A percentile compares a stretch with the other conserved stretches of the same genome.
phyloP scores from a whole-genome alignment of 2,329 filamentous ascomycete genomes.

The Zalaria obscura region DNA sequence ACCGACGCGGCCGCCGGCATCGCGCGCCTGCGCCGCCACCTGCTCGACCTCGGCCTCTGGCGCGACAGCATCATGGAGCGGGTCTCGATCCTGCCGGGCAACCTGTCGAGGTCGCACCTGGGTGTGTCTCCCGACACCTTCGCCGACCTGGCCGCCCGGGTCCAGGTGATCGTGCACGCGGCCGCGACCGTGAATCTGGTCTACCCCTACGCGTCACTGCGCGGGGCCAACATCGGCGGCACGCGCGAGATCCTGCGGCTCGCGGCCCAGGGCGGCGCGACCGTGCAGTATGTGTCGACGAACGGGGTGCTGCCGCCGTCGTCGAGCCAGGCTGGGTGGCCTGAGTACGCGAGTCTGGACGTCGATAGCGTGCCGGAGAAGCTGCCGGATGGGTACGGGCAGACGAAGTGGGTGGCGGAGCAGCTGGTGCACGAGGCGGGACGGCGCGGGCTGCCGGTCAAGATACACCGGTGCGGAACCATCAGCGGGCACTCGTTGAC shows the following conservation, averaged over 20 bases:
- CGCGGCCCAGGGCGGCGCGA: constrained; percentile 51
- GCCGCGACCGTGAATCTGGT: constrained; percentile 69
- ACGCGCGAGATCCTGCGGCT: constrained; percentile 61
- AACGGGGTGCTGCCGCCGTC: constrained; percentile 66
- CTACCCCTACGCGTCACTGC: constrained; percentile 65
- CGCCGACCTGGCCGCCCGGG: constrained; percentile 46
- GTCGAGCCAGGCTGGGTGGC: constrained; percentile 45
- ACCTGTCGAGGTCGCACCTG: constrained; percentile 53
- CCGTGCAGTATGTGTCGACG: constrained; percentile 65
- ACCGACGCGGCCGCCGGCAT: constrained; percentile 53
- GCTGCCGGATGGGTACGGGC: constrained; percentile 59
- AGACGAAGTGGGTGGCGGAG: constrained; percentile 73
- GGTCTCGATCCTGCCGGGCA: constrained; percentile 61
- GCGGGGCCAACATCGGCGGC: constrained; percentile 64
- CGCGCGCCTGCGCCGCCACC: constrained; percentile 58
- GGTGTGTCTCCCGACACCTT: constrained; percentile 54
- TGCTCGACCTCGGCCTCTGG: constrained; percentile 69
- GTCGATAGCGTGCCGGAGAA: constrained; percentile 56
- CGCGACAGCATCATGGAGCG: constrained; percentile 63
- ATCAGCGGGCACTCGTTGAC: constrained; percentile 65
- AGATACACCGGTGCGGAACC: constrained; percentile 60
- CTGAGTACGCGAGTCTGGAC: constrained; percentile 52
- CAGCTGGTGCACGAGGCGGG: constrained; percentile 58
- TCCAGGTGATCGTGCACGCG: constrained; percentile 64
- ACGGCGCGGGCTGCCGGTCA: constrained; percentile 53